These are phyloP conservation scores for Arachnomyces sp. DNA, from an alignment of 2,329 filamentous ascomycete genomes.

Conservation along the genomic window DNA sequence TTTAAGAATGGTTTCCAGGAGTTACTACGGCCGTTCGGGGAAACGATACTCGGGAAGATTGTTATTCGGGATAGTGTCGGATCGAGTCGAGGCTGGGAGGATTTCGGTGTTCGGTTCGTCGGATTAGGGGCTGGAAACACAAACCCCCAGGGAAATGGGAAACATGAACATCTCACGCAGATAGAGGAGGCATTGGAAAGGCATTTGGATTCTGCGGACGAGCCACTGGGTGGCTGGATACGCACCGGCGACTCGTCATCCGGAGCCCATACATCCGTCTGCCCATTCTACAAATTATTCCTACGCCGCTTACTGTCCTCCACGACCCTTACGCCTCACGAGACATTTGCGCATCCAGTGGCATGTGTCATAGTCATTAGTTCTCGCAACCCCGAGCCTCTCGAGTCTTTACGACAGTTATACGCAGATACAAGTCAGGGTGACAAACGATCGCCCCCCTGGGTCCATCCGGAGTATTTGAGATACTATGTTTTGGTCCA, in stretches of 20 bases:
- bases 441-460: constrained; percentile 63
- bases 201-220: constrained; percentile 69
- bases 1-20: constrained; percentile 75
- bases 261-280: constrained; percentile 41
- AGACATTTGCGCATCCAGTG: constrained; percentile 91
- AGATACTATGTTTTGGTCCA: constrained; percentile 95
- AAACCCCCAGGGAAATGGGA: constrained; percentile 24
- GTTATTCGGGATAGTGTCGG: constrained; percentile 85
- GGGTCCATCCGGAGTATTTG: constrained; percentile 86
- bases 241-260: constrained; percentile 22
- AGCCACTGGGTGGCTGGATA: constrained; percentile 27
- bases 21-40: constrained; percentile 82
- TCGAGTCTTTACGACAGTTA: constrained; percentile 75
- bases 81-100: constrained; percentile 71
- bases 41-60: constrained; percentile 77
- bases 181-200: constrained; percentile 74
- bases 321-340: constrained; percentile 69
- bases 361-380: constrained; percentile 93
- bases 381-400: constrained; percentile 72
- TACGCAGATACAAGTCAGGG: constrained; percentile 80
- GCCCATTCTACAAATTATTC: constrained; percentile 79
- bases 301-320: constrained; percentile 74
- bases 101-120: constrained; percentile 82
- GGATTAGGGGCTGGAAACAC: constrained; percentile 51
- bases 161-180: constrained; percentile 40